Conservation (phyloP, 2,329 filamentous ascomycete species). For the Cyphellophora attinorum region DNA sequence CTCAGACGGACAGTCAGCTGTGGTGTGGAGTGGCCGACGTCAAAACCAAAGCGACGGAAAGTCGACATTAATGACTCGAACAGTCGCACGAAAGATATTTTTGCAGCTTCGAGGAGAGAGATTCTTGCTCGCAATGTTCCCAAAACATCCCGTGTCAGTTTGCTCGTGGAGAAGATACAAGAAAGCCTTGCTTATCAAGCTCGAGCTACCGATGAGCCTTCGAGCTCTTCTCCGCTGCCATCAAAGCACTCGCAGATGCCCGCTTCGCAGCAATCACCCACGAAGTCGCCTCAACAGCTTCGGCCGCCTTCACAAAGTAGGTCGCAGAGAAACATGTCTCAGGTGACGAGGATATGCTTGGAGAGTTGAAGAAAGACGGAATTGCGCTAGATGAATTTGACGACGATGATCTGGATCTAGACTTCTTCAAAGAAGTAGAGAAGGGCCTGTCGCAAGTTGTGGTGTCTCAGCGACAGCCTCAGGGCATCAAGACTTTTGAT, state of each 20-base stretch:
- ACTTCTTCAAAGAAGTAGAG: constrained; percentile 31
- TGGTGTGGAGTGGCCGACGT: constrained; percentile 57
- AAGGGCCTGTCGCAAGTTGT: constrained; percentile 9
- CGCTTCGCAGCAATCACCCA: constrained; percentile 7
- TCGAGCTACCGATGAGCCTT: constrained; percentile 22
- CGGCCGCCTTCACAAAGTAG: no score
- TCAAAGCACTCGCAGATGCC: constrained; percentile 15
- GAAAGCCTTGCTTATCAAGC: constrained; percentile 32
- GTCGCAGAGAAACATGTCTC: no score
- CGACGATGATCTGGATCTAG: constrained; percentile 37
- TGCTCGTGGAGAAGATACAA: constrained; percentile 58
- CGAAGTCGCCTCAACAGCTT: constrained; percentile 1
- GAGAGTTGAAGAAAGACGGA: no score
- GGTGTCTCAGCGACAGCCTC: neutral
- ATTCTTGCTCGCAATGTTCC: constrained; percentile 27
- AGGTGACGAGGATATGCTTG: no score
- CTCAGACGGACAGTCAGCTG: constrained; percentile 60
- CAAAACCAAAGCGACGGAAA: constrained; percentile 53
- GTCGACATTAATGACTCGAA: constrained; percentile 36
- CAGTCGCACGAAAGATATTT: constrained; percentile 37
- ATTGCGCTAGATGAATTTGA: constrained; percentile 33
- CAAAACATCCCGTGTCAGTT: constrained; percentile 39
- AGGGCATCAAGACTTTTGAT: neutral
- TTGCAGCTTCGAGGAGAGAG: constrained; percentile 31
- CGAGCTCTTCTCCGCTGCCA: constrained; percentile 35